phyloP scores from a whole-genome alignment of 1,284 basidiomycete species.

The Pholiota adiposa region DNA sequence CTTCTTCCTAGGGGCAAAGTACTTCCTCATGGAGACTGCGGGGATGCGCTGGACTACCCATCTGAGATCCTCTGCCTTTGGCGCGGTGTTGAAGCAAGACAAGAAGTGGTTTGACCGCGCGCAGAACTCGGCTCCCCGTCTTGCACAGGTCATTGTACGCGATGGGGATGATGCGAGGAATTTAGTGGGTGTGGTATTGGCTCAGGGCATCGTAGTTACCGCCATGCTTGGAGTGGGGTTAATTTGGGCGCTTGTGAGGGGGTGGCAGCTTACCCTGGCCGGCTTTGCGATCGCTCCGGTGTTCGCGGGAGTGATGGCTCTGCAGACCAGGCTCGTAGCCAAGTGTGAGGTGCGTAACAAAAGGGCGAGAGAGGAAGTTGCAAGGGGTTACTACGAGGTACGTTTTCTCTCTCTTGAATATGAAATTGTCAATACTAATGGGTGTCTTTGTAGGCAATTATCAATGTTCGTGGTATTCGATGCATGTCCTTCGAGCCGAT shows the following conservation, averaged over 20 bases:
- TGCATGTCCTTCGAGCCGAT: conserved; percentile 87
- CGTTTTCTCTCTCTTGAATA: neutral
- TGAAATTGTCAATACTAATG: neutral
- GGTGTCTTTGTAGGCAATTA: conserved; percentile 53
- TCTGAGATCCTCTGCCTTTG: conserved; percentile 66
- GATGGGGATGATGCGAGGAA: conserved; percentile 90
- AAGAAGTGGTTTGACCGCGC: conserved; percentile 92
- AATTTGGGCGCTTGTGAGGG: conserved; percentile 86
- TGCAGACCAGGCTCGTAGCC: conserved; percentile 74
- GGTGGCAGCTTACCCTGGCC: conserved; percentile 94
- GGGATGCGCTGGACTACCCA: conserved; percentile 79
- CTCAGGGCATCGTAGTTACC: conserved; percentile 73
- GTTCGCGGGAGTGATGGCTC: conserved; percentile 71
- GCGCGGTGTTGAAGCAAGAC: conserved; percentile 78
- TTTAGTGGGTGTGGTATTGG: conserved; percentile 77
- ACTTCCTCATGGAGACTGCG: conserved; percentile 75
- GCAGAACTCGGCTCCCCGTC: conserved; percentile 62
- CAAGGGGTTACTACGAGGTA: conserved; percentile 81
- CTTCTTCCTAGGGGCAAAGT: conserved; percentile 72
- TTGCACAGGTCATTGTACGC: conserved; percentile 85
- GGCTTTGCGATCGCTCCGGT: conserved; percentile 88
- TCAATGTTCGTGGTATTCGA: conserved; percentile 87
- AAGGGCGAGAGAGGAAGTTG: conserved; percentile 81
- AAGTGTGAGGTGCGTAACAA: conserved; percentile 84
- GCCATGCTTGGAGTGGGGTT: conserved; percentile 87